Percentiles rank a stretch among this genome's conserved stretches.
Evolutionary conservation across 2,329 filamentous ascomycete species (phyloP).

Genomic region (Colletotrichum sp.): DNA sequence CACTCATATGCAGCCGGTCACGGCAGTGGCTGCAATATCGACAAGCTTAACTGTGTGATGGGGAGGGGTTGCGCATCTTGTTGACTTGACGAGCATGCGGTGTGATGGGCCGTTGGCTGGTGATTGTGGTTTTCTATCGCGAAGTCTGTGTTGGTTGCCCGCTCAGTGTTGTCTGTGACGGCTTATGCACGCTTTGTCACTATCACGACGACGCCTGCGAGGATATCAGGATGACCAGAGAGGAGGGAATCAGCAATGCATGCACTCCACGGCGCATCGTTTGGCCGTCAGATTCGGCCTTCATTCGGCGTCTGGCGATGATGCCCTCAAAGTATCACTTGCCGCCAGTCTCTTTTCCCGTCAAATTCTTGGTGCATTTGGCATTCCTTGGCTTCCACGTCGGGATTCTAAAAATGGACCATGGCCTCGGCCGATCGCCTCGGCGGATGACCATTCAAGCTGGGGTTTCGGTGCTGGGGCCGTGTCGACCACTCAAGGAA

Average conservation of each 20-base stretch:
- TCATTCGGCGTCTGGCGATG: not conserved
- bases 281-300: not conserved
- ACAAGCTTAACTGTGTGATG: slow-evolving; percentile 5
- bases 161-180: not conserved
- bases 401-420: not conserved
- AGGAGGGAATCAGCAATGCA: not conserved
- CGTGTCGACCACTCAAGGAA: not conserved
- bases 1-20: not conserved
- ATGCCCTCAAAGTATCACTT: slow-evolving; percentile 5
- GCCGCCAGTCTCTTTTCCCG: not conserved
- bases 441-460: no score
- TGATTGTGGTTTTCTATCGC: not conserved
- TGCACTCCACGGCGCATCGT: not conserved
- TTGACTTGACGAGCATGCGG: not conserved
- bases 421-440: not conserved
- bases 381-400: not conserved
- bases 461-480: not conserved
- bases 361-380: not conserved
- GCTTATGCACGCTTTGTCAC: slow-evolving; percentile 4
- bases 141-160: not conserved
- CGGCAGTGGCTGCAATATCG: slow-evolving; percentile 6
- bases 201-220: not conserved
- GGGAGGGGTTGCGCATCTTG: not conserved
- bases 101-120: not conserved
- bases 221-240: no score